These are phyloP conservation scores for Parathielavia hyrcaniae DNA, from an alignment of 495 filamentous ascomycete genomes.

Conservation along the genomic window DNA sequence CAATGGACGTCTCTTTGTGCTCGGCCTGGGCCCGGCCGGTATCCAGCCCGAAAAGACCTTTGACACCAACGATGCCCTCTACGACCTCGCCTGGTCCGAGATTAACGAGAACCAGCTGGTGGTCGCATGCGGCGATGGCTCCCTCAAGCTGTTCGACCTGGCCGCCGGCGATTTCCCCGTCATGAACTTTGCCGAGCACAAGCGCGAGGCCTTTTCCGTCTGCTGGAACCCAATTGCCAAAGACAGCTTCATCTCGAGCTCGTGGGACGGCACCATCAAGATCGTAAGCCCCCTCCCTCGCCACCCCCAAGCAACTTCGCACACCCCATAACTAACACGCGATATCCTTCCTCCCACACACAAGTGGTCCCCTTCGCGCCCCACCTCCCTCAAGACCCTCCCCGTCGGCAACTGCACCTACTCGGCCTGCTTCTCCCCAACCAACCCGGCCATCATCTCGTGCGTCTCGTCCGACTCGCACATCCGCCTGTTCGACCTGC, in stretches of 20 bases:
- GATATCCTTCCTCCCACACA: constrained; percentile 6
- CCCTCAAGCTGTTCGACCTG: constrained; percentile 88
- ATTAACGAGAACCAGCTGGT: constrained; percentile 89
- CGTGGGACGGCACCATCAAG: constrained; percentile 93
- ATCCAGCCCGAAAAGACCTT: constrained; percentile 82
- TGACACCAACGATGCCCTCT: constrained; percentile 94
- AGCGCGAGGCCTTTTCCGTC: constrained; percentile 82
- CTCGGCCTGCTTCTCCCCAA: constrained; percentile 72
- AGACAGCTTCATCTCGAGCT: constrained; percentile 76
- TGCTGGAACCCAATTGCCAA: constrained; percentile 90
- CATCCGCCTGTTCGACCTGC: constrained; percentile 81
- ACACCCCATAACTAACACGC: neutral
- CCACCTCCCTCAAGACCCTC: constrained; percentile 68
- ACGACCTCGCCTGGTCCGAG: constrained; percentile 90
- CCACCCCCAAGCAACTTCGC: neutral
- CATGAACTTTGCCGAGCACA: constrained; percentile 84
- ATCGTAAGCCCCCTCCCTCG: constrained; percentile 46
- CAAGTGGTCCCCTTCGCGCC: constrained; percentile 69
- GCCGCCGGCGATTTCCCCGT: constrained; percentile 72
- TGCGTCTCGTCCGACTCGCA: constrained; percentile 79
- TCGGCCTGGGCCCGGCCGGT: constrained; percentile 72
- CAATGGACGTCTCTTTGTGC: constrained; percentile 80
- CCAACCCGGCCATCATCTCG: constrained; percentile 69
- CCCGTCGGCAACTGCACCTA: constrained; percentile 91
- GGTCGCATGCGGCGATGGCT: constrained; percentile 81